Percentiles rank a stretch among this genome's conserved stretches.
These are phyloP conservation scores for Xerocomellus dryophilus DNA, from an alignment of 768 basidiomycete genomes.

Conservation along the genomic window DNA sequence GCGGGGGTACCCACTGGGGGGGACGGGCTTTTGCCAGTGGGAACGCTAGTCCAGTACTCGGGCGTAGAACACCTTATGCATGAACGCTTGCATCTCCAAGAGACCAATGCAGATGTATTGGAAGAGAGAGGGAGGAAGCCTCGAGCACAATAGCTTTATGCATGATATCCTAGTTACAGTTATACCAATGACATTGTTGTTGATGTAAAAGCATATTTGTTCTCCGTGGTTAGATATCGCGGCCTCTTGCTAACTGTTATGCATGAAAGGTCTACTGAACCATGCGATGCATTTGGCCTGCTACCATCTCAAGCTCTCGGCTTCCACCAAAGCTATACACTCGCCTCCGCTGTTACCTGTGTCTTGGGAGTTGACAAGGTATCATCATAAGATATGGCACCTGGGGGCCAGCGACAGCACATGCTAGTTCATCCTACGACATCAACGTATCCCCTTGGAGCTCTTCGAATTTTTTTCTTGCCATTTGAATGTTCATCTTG, in stretches of 20 bases:
- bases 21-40: slow-evolving; percentile 21
- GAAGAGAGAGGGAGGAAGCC: slow-evolving; percentile 3
- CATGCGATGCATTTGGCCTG: not conserved
- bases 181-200: slow-evolving; percentile 7
- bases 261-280: not conserved
- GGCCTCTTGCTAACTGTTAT: not conserved
- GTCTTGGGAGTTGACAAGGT: not conserved
- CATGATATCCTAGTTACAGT: slow-evolving; percentile 10
- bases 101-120: slow-evolving; percentile 52
- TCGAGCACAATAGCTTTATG: not conserved
- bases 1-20: slow-evolving; percentile 24
- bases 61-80: slow-evolving; percentile 50
- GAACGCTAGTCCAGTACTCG: slow-evolving; percentile 50
- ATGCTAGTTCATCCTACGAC: slow-evolving; percentile 15
- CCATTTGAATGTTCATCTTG: slow-evolving; percentile 83
- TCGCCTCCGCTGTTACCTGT: not conserved
- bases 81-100: slow-evolving; percentile 32
- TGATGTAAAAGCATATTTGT: not conserved
- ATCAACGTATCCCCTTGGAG: slow-evolving; percentile 70
- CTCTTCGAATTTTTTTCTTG: slow-evolving; percentile 84
- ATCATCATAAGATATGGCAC: not conserved
- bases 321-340: not conserved
- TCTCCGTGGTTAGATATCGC: not conserved
- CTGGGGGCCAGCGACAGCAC: not conserved
- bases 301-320: not conserved